Base-by-base conservation (phyloP, 2,329 filamentous ascomycete species). In the Penicillium sp. region DNA sequence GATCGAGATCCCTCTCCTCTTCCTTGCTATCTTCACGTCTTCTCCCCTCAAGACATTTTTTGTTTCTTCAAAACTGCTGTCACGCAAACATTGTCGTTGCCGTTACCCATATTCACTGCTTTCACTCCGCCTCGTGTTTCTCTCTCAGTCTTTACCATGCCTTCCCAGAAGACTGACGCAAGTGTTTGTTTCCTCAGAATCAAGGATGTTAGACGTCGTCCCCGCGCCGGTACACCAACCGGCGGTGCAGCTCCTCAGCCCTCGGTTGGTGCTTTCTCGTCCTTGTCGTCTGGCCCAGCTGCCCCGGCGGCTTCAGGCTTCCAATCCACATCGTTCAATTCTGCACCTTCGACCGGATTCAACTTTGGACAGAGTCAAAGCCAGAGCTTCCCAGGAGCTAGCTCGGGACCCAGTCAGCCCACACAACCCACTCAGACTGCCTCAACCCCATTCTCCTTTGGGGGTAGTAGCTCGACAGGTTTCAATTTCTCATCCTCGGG, bases 131-230 rank as follows among this genome's bases (percentile, higher is more conserved):
- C 34, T 16, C 18, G 18, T 21, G 18, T 21, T 16, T n/a, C 7
- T 16, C 16, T 38, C 12, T 21, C 34, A 4, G 9, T 28, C 24
- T 28, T 42, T 23, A 4, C 4, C 3, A 42, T 42, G 41, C 12
- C 3, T 10, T 8, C 7, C 2, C n/a, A 15, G 13, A 42, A 42
- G 24, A 56, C 51, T 38, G 33, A 51, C 36, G 36, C 41, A 33
- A 16, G 31, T 18, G 26, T 23, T 28, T 33, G 3, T 6, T 42
- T 24, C 13, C 6, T 15, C 45, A 71, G 68, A 52, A 71, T 71
- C 48, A 70, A 68, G 51, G 57, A 64, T 10, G 50, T 67, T 13
- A 55, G 58, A 31, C 58, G 42, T 45, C 60, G 60, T 36, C 52
- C 51, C 34, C 52, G 59, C 16, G 50, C 51, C 15, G 45, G 55